Evolutionary conservation across 2,329 filamentous ascomycete genomes (phyloP), one percentile per base, ranked within the genome.

Genomic region (Cyphellophora europaea): DNA sequence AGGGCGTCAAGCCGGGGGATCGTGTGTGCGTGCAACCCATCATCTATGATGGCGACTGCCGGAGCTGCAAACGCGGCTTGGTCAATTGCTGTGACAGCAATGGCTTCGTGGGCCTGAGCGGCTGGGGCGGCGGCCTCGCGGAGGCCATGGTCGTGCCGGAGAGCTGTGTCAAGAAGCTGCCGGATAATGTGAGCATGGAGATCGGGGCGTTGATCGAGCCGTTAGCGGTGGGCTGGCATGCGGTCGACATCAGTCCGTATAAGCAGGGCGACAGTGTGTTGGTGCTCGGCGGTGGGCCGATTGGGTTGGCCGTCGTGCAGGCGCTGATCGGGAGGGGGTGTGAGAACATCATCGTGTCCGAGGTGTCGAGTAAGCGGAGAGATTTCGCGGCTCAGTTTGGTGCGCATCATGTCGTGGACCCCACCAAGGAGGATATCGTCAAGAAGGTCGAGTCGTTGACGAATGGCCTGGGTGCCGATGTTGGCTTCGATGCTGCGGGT

Each of bases 81-180:
- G 62, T 69, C 36, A 73, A 72, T 38, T 71, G 67, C 53, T 72
- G 69, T 44, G 66, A 69, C 50, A 65, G 61, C 30, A 70, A 69
- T 39, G 69, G 69, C 2, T 72, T 72, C 47, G 56, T 72, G 5
- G 69, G 69, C 2, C 47, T 72, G 12, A 69, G 63, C 28, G 67
- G 44, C 11, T 72, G 66, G 65, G 68, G 68, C 14, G 53, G 70
- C 31, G 69, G 69, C 0, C 51, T 72, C 6, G 56, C 63, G n/a
- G 66, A 72, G 42, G 62, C 69, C 42, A 57, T 69, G 18, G 66
- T 69, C 5, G 61, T 72, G 2, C 67, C 66, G 5, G 60, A 35
- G 57, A 61, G 25, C 56, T 61, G 12, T 45, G 47, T 69, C 3
- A 64, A 65, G 50, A 55, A 60, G 23, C 52, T 72, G 3, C 69